Evolutionary conservation across 2,329 filamentous ascomycete genomes (phyloP), one percentile per base, ranked within the genome.

Genomic region (Fusarium sp.): DNA sequence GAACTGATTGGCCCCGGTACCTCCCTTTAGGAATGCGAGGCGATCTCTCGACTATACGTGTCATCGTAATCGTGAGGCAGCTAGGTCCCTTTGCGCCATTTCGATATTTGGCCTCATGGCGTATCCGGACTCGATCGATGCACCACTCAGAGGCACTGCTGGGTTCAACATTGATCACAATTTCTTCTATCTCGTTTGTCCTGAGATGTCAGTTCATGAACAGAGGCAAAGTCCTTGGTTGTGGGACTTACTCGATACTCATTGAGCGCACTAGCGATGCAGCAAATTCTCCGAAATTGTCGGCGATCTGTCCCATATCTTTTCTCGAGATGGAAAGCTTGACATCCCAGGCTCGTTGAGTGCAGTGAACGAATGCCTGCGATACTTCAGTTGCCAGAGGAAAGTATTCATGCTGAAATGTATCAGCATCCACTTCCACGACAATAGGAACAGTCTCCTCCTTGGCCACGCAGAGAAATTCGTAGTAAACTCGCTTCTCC

Each of bases 341-440:
- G 28, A 80, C 57, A 46, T 79, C 78, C 78, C 78, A 80, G 2
- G 77, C 73, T 12, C 73, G 69, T 8, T 59, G 62, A 8, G 74
- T 57, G 31, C 78, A 80, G 28, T 80, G 78, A 4, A 80, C 44
- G 33, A 71, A 73, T 5, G 76, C 46, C n/a, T 56, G 35, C 4
- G 67, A 69, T 4, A 77, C 16, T 16, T 77, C 73, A 15, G 70
- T 47, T 8, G 16, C 33, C 26, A 48, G 31, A 4, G 71, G 66
- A 28, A 64, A 63, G 35, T 72, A 78, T 16, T 47, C 46, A 53
- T 74, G 69, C 3, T 52, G 28, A 23, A 75, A 76, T 1, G 62
- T 76, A 6, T 71, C 41, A 9, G 75, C 73, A 23, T 79, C 70
- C 3, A 80, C 59, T 21, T 76, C 73, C 7, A 80, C 54, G 16